phyloP scores from a whole-genome alignment of 495 filamentous ascomycete species.

The Emericellopsis terricola region DNA sequence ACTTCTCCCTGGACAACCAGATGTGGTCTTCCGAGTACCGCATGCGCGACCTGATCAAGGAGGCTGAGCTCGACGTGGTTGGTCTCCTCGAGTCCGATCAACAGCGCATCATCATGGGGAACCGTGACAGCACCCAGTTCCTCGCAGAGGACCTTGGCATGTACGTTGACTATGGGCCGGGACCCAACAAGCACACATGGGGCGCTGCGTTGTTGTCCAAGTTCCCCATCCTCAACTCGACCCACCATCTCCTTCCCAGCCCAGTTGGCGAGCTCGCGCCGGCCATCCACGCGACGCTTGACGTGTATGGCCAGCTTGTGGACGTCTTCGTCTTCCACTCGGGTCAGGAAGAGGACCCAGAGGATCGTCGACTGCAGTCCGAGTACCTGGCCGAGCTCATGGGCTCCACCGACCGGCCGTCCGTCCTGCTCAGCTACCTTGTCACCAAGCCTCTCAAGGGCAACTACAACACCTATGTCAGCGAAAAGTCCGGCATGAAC shows the following conservation, averaged over 20 bases:
- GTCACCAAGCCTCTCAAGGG: slow-evolving; percentile 80
- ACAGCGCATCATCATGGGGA: slow-evolving; percentile 99
- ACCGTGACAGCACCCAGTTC: slow-evolving; percentile 89
- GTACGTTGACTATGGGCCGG: slow-evolving; percentile 96
- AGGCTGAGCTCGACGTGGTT: slow-evolving; percentile 86
- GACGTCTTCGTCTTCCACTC: slow-evolving; percentile 99
- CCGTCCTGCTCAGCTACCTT: slow-evolving; percentile 78
- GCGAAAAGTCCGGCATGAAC: slow-evolving; percentile 72
- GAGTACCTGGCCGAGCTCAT: slow-evolving; percentile 81
- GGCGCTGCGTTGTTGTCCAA: slow-evolving; percentile 84
- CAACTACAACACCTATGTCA: slow-evolving; percentile 95
- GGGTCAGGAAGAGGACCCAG: slow-evolving; percentile 91
- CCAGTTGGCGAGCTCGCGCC: slow-evolving; percentile 91
- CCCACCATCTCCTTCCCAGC: slow-evolving; percentile 84
- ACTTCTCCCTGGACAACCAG: slow-evolving; percentile 95
- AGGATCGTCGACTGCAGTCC: slow-evolving; percentile 77
- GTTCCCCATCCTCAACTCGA: slow-evolving; percentile 93
- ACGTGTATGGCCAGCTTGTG: slow-evolving; percentile 75
- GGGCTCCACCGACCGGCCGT: slow-evolving; percentile 62
- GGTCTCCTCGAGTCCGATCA: slow-evolving; percentile 86
- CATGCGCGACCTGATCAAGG: slow-evolving; percentile 81
- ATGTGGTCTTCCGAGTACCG: slow-evolving; percentile 96
- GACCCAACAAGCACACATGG: slow-evolving; percentile 99
- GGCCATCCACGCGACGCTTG: slow-evolving; percentile 87
- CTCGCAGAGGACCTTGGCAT: slow-evolving; percentile 92